Evolutionary conservation across 305 asterid species (phyloP), one percentile per base, ranked within the genome.

Genomic region (Solanum hybrid): DNA sequence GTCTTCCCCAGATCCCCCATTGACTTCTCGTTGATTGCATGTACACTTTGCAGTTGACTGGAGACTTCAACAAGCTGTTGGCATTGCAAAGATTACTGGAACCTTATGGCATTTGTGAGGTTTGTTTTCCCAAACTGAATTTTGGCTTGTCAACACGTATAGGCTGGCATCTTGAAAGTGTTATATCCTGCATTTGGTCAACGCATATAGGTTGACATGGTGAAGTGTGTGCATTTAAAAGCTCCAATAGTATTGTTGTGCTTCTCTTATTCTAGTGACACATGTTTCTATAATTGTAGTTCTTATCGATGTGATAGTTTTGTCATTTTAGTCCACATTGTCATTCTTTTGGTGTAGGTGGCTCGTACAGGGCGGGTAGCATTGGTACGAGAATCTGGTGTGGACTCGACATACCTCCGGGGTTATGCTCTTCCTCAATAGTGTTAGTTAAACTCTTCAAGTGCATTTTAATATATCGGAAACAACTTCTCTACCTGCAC

Each of bases 21-120:
- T 56, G 86, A 86, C 38, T 90, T 56, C 78, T 82, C 60, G 22
- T 89, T 69, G 73, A 72, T 81, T 91, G 86, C n/a, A 35, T 60
- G 31, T 7, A 56, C 76, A 32, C 29, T 42, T 90, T 91, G 79
- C 91, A 97, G 99, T 91, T 97, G 87, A 95, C 99, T 1, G 99
- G 99, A 89, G 99, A 95, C 92, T 92, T 97, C 90, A 90, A 92
- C 90, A 97, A 97, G 93, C 93, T 97, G 98, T 92, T 95, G 85
- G 99, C 99, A 10, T 94, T 97, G 85, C 99, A 96, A 90, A 93
- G 91, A 69, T 86, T 96, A 85, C 91, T 97, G 95, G 98, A 95
- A 90, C 97, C 98, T 79, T 97, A 92, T 76, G 99, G 99, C 73
- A 94, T 97, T 90, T 96, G 99, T 91, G 99, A 97, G 99, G 99